Conservation (phyloP, 2,329 filamentous ascomycete species). For the Thelonectria discophora region DNA sequence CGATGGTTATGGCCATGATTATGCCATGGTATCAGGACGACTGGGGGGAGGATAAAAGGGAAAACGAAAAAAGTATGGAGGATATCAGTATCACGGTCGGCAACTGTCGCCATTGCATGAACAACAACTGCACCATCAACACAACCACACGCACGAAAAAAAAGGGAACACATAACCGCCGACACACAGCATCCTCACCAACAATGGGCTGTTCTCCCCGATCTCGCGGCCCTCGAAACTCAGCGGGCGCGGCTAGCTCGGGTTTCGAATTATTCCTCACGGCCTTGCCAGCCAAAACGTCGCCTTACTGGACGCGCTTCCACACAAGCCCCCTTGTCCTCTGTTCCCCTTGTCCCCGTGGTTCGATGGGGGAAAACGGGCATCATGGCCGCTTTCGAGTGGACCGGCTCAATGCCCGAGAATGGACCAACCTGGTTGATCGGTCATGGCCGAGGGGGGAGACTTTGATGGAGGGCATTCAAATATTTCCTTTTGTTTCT, state of each 20-base stretch:
- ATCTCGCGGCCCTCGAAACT: neutral
- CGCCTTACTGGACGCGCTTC: neutral
- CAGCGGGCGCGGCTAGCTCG: constrained; percentile 12
- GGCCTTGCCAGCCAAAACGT: neutral
- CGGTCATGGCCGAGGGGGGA: neutral
- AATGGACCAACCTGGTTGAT: constrained; percentile 15
- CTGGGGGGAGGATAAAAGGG: no score
- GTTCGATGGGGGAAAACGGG: constrained; percentile 27
- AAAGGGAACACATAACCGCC: neutral
- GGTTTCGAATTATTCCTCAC: constrained; percentile 21
- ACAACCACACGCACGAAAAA: neutral
- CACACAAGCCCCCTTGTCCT: constrained; percentile 8
- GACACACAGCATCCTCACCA: neutral
- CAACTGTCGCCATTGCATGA: neutral
- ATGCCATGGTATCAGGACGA: neutral
- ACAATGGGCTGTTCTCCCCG: neutral
- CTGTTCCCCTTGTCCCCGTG: constrained; percentile 26
- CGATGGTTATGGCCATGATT: neutral
- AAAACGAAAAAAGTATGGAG: neutral
- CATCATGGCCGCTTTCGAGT: neutral
- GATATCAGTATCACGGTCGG: neutral
- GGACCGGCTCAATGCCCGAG: constrained; percentile 27
- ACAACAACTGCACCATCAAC: no score
- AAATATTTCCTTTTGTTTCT: neutral
- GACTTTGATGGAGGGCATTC: neutral